Evolutionary conservation across 1,284 basidiomycete species (phyloP), one percentile per base, ranked within the genome.

Genomic region (Cutaneotrichosporon daszewskae): DNA sequence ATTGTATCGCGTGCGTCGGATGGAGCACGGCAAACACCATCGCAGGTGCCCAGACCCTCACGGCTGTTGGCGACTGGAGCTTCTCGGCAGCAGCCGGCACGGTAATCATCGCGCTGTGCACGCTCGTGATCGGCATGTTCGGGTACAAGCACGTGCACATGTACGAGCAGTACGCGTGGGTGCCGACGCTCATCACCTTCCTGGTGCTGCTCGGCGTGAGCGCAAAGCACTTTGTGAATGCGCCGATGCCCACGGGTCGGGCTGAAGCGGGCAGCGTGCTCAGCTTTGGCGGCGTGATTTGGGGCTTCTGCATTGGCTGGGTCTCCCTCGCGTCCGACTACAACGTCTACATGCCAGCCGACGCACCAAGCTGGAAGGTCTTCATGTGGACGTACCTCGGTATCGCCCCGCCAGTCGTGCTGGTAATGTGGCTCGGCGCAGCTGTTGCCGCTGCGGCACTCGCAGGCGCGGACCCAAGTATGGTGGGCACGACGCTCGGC

Each of bases 61-160:
- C 47, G n/a, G 55, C 57, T 6, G 62, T 63, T n/a, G 59, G 64
- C 20, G 60, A 67, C 23, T 60, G 55, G 47, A 56, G 61, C 14
- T 52, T 64, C 45, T 66, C 64, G 1, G 47, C 54, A 18, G 66
- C 66, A 1, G 67, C 53, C 19, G 68, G 69, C 35, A 54, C 55
- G 26, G 62, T 66, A 33, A 55, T 66, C 43, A 60, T 75, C 32
- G 65, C 71, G 9, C 26, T 71, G 39, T 51, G 68, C 40, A 71
- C 72, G 4, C 60, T 76, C 19, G 40, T 62, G 13, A 54, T 75
- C 43, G 72, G 71, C 32, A 64, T 76, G 25, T 67, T 68, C 43
- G 75, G 75, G 2, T 75, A 75, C 57, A 66, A 67, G 20, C 55
- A 68, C 20, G 66, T 77, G 5, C 74, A 75, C 59, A 28, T 36